Base-by-base conservation (phyloP, 306 rosid species). In the Citrullus amarus region DNA sequence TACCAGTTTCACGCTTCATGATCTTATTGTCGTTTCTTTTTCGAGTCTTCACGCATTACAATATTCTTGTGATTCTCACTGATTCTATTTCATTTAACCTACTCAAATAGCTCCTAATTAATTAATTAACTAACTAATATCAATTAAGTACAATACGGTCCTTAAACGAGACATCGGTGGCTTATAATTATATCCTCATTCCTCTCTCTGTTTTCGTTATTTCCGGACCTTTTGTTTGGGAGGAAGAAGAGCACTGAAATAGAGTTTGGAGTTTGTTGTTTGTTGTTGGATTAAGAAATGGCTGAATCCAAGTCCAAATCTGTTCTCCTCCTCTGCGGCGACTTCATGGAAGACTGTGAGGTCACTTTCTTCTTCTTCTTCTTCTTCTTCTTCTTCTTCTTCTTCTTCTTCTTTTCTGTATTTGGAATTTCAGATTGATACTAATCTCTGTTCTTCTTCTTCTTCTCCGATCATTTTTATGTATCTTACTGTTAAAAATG, bases 311-410 rank as follows among this genome's bases (percentile, higher is more conserved):
- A 69, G 13, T 56, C 77, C 8, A 88, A 78, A 78, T 85, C 82
- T 78, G 96, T 92, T 81, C 81, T 94, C 56, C 72, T 94, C 2
- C 85, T 94, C 0, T 94, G 97, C 86, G 98, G 96, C 14, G 98
- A 94, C 71, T 94, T 80, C 92, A 79, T 90, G 93, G 98, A 94
- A 87, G 98, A 94, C 77, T 85, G 48, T 53, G 98, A 94, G 82
- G 92, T 87, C 83, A 30, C 4, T 75, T 76, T 73, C 8, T 57
- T 32, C 36, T 57, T 44, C 72, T 34, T 32, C 77, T 20, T 53
- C 25, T 25, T 32, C 34, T 57, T 44, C 72, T 34, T 32, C 77
- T 20, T 53, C 34, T 57, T 44, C 72, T 34, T 32, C 77, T 20
- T 53, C n/a, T n/a, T 32, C 36, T 57, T 44, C 72, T 34, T 32